Evolutionary conservation across 345 rosid genomes (phyloP).

Genomic region (Hibiscus tridactylites): DNA sequence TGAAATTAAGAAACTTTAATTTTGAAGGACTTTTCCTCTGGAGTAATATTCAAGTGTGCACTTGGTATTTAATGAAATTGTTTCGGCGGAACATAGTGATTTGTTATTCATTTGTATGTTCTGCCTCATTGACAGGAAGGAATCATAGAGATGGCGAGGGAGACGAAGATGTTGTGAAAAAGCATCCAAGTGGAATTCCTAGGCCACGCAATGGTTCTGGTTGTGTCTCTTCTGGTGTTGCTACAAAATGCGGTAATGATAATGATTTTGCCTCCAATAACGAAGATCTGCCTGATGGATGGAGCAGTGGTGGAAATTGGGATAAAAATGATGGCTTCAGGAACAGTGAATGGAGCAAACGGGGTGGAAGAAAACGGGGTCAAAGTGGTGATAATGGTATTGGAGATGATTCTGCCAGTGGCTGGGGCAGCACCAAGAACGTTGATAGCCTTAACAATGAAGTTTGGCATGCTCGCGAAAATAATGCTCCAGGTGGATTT

Average conservation of each 20-base stretch:
- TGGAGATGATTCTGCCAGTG: conserved; percentile 38
- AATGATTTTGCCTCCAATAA: not conserved
- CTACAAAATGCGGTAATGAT: conserved; percentile 29
- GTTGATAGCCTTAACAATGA: not conserved
- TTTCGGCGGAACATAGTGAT: not conserved
- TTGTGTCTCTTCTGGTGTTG: conserved; percentile 32
- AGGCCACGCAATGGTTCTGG: conserved; percentile 59
- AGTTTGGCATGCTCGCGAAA: not conserved
- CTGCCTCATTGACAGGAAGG: conserved; percentile 37
- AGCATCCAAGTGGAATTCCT: conserved; percentile 72
- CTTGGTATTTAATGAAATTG: not conserved
- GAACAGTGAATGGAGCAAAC: not conserved
- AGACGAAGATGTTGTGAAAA: conserved; percentile 48
- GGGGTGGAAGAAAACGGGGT: not conserved
- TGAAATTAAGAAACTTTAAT: not conserved
- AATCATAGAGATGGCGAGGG: conserved; percentile 48
- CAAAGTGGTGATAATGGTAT: conserved; percentile 31
- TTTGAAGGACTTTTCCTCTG: not conserved
- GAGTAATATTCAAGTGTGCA: not conserved
- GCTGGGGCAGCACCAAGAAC: conserved; percentile 35
- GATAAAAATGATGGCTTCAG: not conserved
- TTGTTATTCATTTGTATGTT: not conserved
- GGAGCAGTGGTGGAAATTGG: not conserved
- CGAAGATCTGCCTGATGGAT: conserved; percentile 5
- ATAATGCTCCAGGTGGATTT: not conserved